A percentile compares a stretch with the other conserved stretches of the same genome.
Conservation (phyloP, 139 green algal species). For the Coccomyxa sp. region DNA sequence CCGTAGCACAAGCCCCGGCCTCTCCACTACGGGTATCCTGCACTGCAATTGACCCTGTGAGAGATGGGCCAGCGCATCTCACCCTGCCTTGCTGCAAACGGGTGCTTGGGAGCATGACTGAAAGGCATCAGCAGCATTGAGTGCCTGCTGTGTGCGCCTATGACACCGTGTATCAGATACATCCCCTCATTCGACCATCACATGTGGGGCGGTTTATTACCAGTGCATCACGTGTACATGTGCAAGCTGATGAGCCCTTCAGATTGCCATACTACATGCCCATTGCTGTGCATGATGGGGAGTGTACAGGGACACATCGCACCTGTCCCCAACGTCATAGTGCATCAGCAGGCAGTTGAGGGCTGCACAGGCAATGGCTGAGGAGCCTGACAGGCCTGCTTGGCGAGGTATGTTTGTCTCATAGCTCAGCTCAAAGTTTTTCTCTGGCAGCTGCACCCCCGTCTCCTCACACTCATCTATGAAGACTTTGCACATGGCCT, state of each 20-base stretch:
- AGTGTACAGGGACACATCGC: neutral
- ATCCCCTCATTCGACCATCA: neutral
- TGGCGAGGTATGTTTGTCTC: slow-evolving; percentile 83
- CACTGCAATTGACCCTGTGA: neutral
- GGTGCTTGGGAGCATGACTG: too few relatives aligned
- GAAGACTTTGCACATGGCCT: slow-evolving; percentile 66
- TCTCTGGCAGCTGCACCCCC: slow-evolving; percentile 35
- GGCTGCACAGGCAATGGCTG: slow-evolving; percentile 76
- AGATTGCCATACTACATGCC: neutral
- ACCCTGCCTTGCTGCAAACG: too few relatives aligned
- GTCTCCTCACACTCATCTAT: slow-evolving; percentile 47
- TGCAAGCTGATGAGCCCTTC: neutral
- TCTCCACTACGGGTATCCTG: slow-evolving; percentile 42
- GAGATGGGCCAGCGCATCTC: too few relatives aligned
- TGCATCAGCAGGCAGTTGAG: slow-evolving; percentile 80
- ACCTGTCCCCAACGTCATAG: slow-evolving; percentile 49
- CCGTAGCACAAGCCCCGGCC: slow-evolving; percentile 64
- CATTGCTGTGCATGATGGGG: neutral
- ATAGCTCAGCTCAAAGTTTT: slow-evolving; percentile 75
- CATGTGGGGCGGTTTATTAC: neutral
- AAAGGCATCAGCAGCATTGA: too few relatives aligned
- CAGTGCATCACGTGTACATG: neutral
- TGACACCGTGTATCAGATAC: too few relatives aligned
- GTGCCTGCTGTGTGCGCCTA: too few relatives aligned
- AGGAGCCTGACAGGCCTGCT: slow-evolving; percentile 79